Conservation (phyloP, 768 basidiomycete species). For the Suillus spraguei region DNA sequence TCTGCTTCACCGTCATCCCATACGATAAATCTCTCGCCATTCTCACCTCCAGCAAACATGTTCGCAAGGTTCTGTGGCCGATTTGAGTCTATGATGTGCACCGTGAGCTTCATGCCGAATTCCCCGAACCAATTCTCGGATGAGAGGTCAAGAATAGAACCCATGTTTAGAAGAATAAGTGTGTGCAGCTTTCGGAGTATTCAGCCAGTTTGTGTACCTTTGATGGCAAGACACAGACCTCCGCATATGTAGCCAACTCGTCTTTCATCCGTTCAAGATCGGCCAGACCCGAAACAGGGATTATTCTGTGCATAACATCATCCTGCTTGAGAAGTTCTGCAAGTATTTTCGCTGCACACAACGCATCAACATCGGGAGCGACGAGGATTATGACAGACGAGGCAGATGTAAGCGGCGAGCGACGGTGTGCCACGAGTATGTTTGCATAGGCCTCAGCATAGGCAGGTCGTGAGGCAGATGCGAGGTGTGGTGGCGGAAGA, state of each 20-base stretch:
- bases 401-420: conserved; percentile 75
- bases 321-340: conserved; percentile 90
- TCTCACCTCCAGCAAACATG: conserved; percentile 73
- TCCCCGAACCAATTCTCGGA: conserved; percentile 76
- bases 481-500: conserved; percentile 71
- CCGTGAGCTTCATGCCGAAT: conserved; percentile 58
- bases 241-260: conserved; percentile 64
- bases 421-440: conserved; percentile 72
- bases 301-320: conserved; percentile 87
- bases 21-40: conserved; percentile 73
- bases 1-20: conserved; percentile 93
- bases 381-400: conserved; percentile 86
- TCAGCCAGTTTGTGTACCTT: conserved; percentile 3
- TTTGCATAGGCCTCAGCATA: conserved; percentile 74
- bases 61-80: conserved; percentile 89
- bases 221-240: conserved; percentile 47
- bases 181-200: conserved; percentile 70
- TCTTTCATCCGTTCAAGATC: conserved; percentile 70
- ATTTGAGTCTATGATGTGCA: conserved; percentile 95
- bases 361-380: conserved; percentile 88
- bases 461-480: conserved; percentile 57
- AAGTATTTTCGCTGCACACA: conserved; percentile 91
- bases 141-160: conserved; percentile 83
- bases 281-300: conserved; percentile 85
- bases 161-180: conserved; percentile 91